Evolutionary conservation across 495 filamentous ascomycete species (phyloP), one percentile per base, ranked within the genome.

Genomic region (Aeminium ludgeri): DNA sequence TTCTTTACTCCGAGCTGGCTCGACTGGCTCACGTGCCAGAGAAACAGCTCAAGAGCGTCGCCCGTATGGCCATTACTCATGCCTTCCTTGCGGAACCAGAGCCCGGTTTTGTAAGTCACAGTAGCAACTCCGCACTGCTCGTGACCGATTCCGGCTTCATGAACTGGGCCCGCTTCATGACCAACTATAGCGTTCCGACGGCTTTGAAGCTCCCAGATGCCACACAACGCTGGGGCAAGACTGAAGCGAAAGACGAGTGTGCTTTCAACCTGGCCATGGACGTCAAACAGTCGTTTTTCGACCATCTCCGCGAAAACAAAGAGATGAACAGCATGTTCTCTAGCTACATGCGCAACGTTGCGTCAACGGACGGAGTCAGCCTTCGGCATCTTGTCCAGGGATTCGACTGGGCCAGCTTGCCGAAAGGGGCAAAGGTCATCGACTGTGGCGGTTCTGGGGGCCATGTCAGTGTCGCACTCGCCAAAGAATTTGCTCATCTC

Each of bases 371-470:
- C 17, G 34, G 41, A 18, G 27, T 29, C 10, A 44, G 34, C 20
- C 20, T 36, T 25, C 29, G 29, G 27, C 41, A 44, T 34, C 35
- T 45, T 16, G 16, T 45, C 6, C 8, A 27, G 10, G 36, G 32
- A 33, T 45, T 32, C 15, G 37, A 30, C 23, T 45, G 43, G 43
- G 41, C 18, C 11, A 37, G 18, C 6, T 19, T 44, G 6, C 27
- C 36, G 10, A 4, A 17, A 18, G 43, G 43, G 10, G 36, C 35
- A 27, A 32, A 19, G 23, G 29, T 45, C 6, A 19, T 43, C 3
- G 44, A 47, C 32, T 31, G 42, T 7, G 44, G 44, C 8, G 44
- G 44, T 6, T 34, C 30, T 18, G 8, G 5, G 4, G 44, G 44
- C n/a, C 44, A 42, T 32, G 44, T 17, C 7, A 42, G 38, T 20